Conservation (phyloP, 805 yeast species). For the Groenewaldozyma tartarivorans region DNA sequence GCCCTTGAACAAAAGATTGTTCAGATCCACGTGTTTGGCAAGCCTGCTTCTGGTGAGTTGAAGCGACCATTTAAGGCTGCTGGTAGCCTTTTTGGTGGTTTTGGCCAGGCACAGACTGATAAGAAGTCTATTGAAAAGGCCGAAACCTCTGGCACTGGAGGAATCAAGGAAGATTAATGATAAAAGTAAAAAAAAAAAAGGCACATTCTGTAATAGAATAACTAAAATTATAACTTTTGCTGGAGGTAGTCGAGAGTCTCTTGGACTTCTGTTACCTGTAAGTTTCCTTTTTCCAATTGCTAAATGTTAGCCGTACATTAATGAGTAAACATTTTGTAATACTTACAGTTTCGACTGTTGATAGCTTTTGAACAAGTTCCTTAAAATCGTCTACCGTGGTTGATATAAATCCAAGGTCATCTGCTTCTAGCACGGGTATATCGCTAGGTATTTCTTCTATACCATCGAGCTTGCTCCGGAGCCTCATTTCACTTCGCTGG, state of each 20-base stretch:
- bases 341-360: no score
- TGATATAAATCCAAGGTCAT: not conserved
- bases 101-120: conserved; percentile 61
- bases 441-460: not conserved
- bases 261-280: no score
- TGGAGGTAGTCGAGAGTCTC: no score
- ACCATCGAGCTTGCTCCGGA: no score
- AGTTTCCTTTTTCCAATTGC: no score
- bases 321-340: no score
- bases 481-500: no score
- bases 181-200: not conserved
- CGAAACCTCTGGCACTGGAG: conserved; percentile 70
- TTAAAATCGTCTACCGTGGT: not conserved
- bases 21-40: conserved; percentile 78
- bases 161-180: conserved; percentile 72
- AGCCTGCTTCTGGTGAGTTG: conserved; percentile 77
- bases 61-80: conserved; percentile 95
- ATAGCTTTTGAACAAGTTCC: not conserved
- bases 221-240: no score
- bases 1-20: conserved; percentile 87
- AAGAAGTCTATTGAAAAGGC: conserved; percentile 78
- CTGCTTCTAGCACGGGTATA: not conserved
- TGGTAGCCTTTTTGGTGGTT: conserved; percentile 61
- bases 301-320: no score
- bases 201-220: no score